Evolutionary conservation across 352 stramenopile species (phyloP).

Genomic region (Phytopythium sindhum): DNA sequence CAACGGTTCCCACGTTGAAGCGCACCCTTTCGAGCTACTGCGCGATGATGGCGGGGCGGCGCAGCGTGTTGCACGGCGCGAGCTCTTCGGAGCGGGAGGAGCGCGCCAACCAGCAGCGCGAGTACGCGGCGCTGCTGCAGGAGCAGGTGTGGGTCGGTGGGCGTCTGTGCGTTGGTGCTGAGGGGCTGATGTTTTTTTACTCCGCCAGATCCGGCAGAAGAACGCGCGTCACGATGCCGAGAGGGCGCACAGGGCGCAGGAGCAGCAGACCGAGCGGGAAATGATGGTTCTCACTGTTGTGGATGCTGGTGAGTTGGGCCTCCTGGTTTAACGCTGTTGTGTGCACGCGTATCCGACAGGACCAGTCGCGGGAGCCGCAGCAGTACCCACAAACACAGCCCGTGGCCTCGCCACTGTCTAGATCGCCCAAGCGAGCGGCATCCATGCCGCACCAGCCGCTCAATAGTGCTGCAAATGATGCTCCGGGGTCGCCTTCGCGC

Average conservation of each 20-base stretch:
- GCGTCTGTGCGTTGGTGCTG: too few species aligned
- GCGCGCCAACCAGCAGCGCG: constrained; percentile 44
- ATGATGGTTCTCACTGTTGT: constrained; percentile 16
- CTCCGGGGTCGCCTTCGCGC: not conserved
- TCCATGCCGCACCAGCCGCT: not conserved
- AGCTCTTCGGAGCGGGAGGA: constrained; percentile 48
- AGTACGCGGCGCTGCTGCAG: constrained; percentile 67
- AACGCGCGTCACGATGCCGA: constrained; percentile 40
- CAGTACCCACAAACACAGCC: not conserved
- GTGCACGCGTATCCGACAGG: not conserved
- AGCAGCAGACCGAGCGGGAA: constrained; percentile 52
- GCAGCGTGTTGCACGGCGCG: constrained; percentile 37
- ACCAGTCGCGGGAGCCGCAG: not conserved
- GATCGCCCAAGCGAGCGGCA: constrained; percentile 1
- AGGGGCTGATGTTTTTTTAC: not conserved
- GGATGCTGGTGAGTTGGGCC: not conserved
- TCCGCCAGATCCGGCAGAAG: constrained; percentile 36
- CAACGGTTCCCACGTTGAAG: not conserved
- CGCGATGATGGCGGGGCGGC: constrained; percentile 11
- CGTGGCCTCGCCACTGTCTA: not conserved
- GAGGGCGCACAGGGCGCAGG: constrained; percentile 30
- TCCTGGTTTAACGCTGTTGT: not conserved
- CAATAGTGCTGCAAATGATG: not conserved
- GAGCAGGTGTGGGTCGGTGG: constrained; percentile 31
- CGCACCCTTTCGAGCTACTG: not conserved